Percentiles rank a stretch among this genome's conserved stretches.
Conservation (phyloP, 148 eudicot species). For the Persicaria maculosa region DNA sequence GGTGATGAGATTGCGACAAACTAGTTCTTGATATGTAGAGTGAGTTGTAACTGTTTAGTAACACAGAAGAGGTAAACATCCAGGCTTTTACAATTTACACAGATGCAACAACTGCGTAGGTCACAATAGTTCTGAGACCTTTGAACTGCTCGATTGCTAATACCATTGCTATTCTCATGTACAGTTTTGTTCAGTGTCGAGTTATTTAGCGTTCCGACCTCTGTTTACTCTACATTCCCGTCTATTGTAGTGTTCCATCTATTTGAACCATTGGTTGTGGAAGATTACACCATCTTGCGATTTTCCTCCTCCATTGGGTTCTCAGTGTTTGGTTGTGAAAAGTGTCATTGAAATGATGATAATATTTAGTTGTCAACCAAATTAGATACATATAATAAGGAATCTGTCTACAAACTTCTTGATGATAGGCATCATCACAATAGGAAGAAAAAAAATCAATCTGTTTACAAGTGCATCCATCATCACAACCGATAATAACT, state of each 20-base stretch:
- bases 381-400: not conserved
- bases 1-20: slow-evolving; percentile 1
- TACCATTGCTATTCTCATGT: not conserved
- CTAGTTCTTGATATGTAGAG: not conserved
- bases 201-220: not conserved
- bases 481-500: too few relatives aligned
- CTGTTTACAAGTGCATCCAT: not conserved
- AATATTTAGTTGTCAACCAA: not conserved
- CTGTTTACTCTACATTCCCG: too few relatives aligned
- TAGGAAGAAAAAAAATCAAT: not conserved
- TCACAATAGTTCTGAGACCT: not conserved
- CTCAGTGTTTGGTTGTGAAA: too few relatives aligned
- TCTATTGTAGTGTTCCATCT: too few relatives aligned
- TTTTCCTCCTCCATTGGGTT: too few relatives aligned
- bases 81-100: not conserved
- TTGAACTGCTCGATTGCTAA: not conserved
- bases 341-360: too few relatives aligned
- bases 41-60: not conserved
- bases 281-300: too few relatives aligned
- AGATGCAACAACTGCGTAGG: not conserved
- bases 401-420: not conserved
- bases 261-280: too few relatives aligned
- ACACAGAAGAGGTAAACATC: not conserved
- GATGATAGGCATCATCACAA: not conserved
- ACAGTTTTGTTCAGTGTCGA: not conserved